These are phyloP conservation scores for Eucalyptus tenuipes DNA, from an alignment of 345 rosid species.

Conservation along the genomic window DNA sequence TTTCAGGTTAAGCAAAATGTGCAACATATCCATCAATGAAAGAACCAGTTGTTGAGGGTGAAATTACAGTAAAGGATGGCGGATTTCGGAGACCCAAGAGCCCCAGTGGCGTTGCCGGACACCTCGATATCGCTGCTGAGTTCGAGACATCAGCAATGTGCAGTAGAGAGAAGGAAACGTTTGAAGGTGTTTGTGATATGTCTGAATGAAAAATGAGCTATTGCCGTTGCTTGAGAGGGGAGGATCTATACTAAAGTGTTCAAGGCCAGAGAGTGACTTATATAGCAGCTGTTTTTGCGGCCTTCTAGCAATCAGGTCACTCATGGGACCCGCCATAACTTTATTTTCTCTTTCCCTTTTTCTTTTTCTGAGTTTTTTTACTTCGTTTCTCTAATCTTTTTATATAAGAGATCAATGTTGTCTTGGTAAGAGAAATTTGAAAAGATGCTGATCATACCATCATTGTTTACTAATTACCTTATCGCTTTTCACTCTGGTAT, in stretches of 20 bases:
- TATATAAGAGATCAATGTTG: background rate
- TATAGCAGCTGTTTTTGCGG: constrained; percentile 21
- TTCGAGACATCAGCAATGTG: constrained; percentile 28
- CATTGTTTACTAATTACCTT: background rate
- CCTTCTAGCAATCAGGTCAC: constrained; percentile 3
- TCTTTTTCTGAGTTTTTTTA: background rate
- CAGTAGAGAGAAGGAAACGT: background rate
- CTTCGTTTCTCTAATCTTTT: background rate
- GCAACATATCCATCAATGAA: background rate
- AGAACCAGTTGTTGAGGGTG: background rate
- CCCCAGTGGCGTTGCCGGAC: constrained; percentile 82
- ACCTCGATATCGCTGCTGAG: constrained; percentile 59
- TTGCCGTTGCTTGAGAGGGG: background rate
- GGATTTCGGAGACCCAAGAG: constrained; percentile 81
- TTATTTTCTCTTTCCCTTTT: background rate
- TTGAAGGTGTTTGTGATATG: constrained; percentile 7
- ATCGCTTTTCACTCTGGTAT: background rate
- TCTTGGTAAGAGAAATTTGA: background rate
- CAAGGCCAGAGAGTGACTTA: background rate
- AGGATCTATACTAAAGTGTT: background rate
- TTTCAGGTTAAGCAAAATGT: background rate
- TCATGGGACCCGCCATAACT: constrained; percentile 3
- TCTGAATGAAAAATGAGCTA: background rate
- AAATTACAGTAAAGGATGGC: constrained; percentile 57
- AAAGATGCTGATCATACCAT: background rate